Percentiles rank a stretch among this genome's conserved stretches.
Evolutionary conservation across 2,329 filamentous ascomycete genomes (phyloP).

Genomic region (Fusarium pseudoanthophilum): DNA sequence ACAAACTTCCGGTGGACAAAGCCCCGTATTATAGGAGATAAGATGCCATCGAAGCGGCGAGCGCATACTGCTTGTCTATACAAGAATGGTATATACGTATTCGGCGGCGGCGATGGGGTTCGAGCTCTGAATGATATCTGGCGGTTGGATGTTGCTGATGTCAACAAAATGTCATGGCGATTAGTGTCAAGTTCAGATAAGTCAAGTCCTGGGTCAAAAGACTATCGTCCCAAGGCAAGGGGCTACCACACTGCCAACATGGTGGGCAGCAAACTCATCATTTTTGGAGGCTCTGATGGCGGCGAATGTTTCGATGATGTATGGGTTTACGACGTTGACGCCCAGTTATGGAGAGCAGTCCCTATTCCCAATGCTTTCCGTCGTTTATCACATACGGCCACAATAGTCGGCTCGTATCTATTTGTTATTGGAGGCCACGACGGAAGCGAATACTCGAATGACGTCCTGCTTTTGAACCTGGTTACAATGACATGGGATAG

Average conservation of each 20-base stretch:
- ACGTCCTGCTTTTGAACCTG: slow-evolving; percentile 74
- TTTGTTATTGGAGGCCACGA: slow-evolving; percentile 78
- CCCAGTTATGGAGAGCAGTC: slow-evolving; percentile 68
- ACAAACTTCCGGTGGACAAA: slow-evolving; percentile 74
- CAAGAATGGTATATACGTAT: slow-evolving; percentile 77
- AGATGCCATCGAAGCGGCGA: slow-evolving; percentile 68
- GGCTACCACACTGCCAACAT: slow-evolving; percentile 80
- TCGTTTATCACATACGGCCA: slow-evolving; percentile 74
- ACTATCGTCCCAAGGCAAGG: slow-evolving; percentile 68
- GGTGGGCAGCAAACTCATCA: slow-evolving; percentile 77
- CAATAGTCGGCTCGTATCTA: slow-evolving; percentile 75
- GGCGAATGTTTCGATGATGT: slow-evolving; percentile 79
- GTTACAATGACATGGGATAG: slow-evolving; percentile 81
- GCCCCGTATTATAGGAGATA: slow-evolving; percentile 68
- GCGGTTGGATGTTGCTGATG: slow-evolving; percentile 75
- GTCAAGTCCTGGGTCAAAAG: slow-evolving; percentile 46
- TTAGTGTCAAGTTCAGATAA: slow-evolving; percentile 65
- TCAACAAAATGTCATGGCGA: slow-evolving; percentile 75
- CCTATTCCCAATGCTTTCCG: slow-evolving; percentile 69
- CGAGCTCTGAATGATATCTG: slow-evolving; percentile 77
- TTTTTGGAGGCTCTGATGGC: slow-evolving; percentile 76
- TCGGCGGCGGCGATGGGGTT: slow-evolving; percentile 77
- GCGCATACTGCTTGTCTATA: slow-evolving; percentile 78
- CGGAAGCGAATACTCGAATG: slow-evolving; percentile 75
- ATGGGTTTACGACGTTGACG: slow-evolving; percentile 77